Percentiles rank a stretch among this genome's conserved stretches.
Evolutionary conservation across 73 alveolate species (phyloP).

Genomic region (Durusdinium trenchii): DNA sequence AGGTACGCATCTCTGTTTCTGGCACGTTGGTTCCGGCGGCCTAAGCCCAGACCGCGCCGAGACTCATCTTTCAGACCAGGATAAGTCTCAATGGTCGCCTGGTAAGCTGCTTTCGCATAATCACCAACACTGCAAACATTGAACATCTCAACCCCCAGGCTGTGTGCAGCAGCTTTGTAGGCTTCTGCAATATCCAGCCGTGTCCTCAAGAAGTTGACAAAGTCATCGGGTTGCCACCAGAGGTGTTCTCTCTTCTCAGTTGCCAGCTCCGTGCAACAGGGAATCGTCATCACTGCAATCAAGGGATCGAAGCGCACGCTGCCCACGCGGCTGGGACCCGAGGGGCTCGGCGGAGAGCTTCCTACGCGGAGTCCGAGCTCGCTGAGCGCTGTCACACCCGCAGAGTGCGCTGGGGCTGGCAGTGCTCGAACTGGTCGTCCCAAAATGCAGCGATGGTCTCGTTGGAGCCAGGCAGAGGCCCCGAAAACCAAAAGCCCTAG

Average conservation of each 20-base stretch:
- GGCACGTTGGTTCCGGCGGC: conserved; percentile 72
- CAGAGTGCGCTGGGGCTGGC: not conserved
- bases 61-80: conserved; percentile 71
- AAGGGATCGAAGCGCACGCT: conserved; percentile 5
- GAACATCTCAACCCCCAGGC: conserved; percentile 61
- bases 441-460: too few species aligned
- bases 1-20: conserved; percentile 53
- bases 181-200: conserved; percentile 87
- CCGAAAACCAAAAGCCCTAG: not conserved
- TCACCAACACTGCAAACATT: conserved; percentile 75
- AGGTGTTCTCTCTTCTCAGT: conserved; percentile 43
- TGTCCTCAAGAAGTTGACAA: conserved; percentile 43
- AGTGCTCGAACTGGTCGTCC: not conserved
- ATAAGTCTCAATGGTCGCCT: conserved; percentile 45
- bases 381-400: too few species aligned
- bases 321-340: not conserved
- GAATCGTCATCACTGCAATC: not conserved
- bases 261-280: not conserved
- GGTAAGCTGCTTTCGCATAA: conserved; percentile 53
- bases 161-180: conserved; percentile 73
- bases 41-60: conserved; percentile 84
- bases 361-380: not conserved
- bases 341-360: not conserved
- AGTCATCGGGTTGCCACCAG: conserved; percentile 94
- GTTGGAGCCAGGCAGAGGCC: not conserved